phyloP scores from a whole-genome alignment of 805 yeast species.

The Candida ulmi region DNA sequence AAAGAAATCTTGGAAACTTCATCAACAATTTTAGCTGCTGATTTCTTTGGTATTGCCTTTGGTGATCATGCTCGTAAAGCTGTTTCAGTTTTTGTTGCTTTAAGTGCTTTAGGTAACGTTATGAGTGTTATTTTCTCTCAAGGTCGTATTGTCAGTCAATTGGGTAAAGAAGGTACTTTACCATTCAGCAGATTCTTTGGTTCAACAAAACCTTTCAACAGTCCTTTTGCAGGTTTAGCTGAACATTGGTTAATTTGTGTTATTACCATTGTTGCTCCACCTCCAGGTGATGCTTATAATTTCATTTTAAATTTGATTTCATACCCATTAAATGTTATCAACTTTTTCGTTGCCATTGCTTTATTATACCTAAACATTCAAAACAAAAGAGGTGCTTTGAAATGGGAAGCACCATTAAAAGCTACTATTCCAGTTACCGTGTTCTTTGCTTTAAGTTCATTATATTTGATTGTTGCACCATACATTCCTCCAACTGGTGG shows the following conservation, averaged over 20 bases:
- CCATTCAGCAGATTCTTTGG: constrained; percentile 74
- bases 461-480: constrained; percentile 71
- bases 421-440: constrained; percentile 58
- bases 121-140: constrained; percentile 76
- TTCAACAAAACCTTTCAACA: constrained; percentile 61
- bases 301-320: constrained; percentile 75
- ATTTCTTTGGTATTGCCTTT: constrained; percentile 68
- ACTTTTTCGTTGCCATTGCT: constrained; percentile 59
- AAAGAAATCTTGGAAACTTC: constrained; percentile 52
- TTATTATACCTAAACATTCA: constrained; percentile 52
- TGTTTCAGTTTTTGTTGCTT: constrained; percentile 72
- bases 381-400: constrained; percentile 40
- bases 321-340: constrained; percentile 75
- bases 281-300: constrained; percentile 85
- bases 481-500: constrained; percentile 68
- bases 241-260: constrained; percentile 76
- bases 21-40: constrained; percentile 69
- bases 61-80: constrained; percentile 67
- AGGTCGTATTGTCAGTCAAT: constrained; percentile 73
- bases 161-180: constrained; percentile 76
- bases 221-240: constrained; percentile 68
- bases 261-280: constrained; percentile 71
- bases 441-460: constrained; percentile 60
- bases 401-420: constrained; percentile 69
- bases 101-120: constrained; percentile 79